Evolutionary conservation across 768 basidiomycete genomes (phyloP), one percentile per base, ranked within the genome.

Genomic region (Lactarius hatsudake): DNA sequence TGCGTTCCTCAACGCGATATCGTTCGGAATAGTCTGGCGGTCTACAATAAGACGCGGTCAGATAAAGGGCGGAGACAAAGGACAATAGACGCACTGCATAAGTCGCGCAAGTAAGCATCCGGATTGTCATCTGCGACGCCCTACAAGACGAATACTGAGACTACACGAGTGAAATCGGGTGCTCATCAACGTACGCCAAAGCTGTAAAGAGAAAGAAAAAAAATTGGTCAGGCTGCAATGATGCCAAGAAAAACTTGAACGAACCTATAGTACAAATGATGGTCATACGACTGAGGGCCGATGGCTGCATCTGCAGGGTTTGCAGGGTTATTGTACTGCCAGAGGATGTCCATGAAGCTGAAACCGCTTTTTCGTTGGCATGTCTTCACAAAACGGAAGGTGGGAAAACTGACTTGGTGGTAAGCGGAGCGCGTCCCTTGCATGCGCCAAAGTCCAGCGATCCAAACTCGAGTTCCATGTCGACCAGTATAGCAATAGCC

Each of bases 331-430:
- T 87, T 81, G 74, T 80, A 75, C 72, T 93, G 91, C 91, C 91
- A 93, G 66, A 84, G 86, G 57, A 89, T 72, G 70, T 93, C 90
- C 90, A 92, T 92, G 74, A 91, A 91, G 70, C 90, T 93, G 69
- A 6, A 32, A 45, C 51, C 4, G 20, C 2, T n/a, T n/a, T 2
- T 15, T 12, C 45, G 23, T 48, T 6, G 48, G 36, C 7, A 3
- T n/a, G 8, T 38, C 5, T 5, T 5, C 10, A 30, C 51, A 15
- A 17, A 38, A 10, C 4, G 36, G 18, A 42, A 53, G 34, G 23
- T 23, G 53, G 40, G 32, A n/a, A 58, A 42, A 56, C 59, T 8
- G 23, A 30, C 70, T 55, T 67, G 36, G 70, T 71, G 2, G 69
- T 70, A 34, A 71, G 58, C 26, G 56, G 12, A 20, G 32, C 4